phyloP scores from a whole-genome alignment of 805 yeast genomes.

The Kuraishia molischiana region DNA sequence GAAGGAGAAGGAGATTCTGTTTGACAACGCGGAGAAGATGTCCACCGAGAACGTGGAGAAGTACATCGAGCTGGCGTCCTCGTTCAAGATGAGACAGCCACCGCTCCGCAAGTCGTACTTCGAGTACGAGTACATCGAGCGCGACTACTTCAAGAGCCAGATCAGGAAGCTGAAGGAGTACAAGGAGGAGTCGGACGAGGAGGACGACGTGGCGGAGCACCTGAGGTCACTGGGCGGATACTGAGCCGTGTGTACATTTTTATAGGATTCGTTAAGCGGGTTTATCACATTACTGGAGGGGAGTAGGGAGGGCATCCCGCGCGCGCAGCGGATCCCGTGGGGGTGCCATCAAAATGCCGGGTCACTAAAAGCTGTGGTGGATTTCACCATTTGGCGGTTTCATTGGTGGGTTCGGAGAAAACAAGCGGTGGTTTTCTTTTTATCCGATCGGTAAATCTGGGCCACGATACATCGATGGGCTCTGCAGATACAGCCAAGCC shows the following conservation, averaged over 20 bases:
- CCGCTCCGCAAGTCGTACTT: background rate
- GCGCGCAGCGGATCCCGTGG: no score
- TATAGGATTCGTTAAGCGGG: no score
- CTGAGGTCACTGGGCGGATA: background rate
- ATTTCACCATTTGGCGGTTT: no score
- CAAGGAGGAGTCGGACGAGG: background rate
- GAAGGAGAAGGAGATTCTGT: conserved; percentile 14
- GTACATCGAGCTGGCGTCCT: background rate
- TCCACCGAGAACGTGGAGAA: background rate
- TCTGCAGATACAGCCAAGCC: no score
- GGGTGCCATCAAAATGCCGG: no score
- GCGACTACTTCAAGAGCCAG: background rate
- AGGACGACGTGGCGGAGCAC: background rate
- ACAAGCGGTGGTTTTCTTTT: no score
- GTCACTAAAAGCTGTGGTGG: no score
- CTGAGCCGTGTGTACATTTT: background rate
- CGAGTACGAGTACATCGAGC: background rate
- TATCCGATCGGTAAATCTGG: no score
- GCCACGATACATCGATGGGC: no score
- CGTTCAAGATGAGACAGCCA: background rate
- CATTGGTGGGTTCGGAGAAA: no score
- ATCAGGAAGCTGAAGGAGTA: background rate
- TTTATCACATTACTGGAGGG: no score
- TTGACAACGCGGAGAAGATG: background rate
- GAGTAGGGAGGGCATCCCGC: no score